These are phyloP conservation scores for Hymenoscyphus scutula DNA, from an alignment of 2,329 filamentous ascomycete species.

Conservation along the genomic window DNA sequence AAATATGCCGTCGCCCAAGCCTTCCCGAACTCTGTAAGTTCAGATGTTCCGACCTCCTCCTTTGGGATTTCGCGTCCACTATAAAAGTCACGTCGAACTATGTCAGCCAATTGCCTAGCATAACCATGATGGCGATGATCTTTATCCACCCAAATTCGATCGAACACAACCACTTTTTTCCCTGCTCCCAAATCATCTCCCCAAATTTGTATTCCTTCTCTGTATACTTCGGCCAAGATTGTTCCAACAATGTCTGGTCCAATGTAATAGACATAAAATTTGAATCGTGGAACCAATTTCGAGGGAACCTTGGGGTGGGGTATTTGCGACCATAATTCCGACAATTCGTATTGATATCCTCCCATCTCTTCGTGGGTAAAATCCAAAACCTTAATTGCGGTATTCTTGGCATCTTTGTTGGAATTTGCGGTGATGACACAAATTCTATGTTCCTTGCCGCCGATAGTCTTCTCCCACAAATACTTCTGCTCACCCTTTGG, in stretches of 20 bases:
- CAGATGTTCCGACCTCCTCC: slow-evolving; percentile 59
- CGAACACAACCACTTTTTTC: slow-evolving; percentile 52
- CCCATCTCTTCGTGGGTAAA: slow-evolving; percentile 9
- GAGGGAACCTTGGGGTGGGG: slow-evolving; percentile 14
- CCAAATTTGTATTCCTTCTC: neutral
- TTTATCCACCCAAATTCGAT: slow-evolving; percentile 63
- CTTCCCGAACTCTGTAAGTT: slow-evolving; percentile 56
- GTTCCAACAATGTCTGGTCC: slow-evolving; percentile 17
- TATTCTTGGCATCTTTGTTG: slow-evolving; percentile 5
- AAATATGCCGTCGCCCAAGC: slow-evolving; percentile 5
- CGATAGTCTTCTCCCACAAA: slow-evolving; percentile 8
- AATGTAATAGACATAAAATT: slow-evolving; percentile 26
- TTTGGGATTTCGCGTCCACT: slow-evolving; percentile 54
- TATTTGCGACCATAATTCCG: slow-evolving; percentile 15
- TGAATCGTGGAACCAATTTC: slow-evolving; percentile 19
- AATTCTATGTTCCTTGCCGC: neutral
- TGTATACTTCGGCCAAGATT: slow-evolving; percentile 20
- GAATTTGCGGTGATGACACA: slow-evolving; percentile 5
- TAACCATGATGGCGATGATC: slow-evolving; percentile 55
- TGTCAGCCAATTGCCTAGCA: slow-evolving; percentile 55
- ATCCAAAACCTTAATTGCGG: slow-evolving; percentile 5
- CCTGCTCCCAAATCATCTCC: neutral
- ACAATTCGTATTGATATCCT: slow-evolving; percentile 2
- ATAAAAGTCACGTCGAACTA: slow-evolving; percentile 51
- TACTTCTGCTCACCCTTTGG: neutral